These are phyloP conservation scores for Kwoniella dendrophila DNA, from an alignment of 768 basidiomycete species.

Conservation along the genomic window DNA sequence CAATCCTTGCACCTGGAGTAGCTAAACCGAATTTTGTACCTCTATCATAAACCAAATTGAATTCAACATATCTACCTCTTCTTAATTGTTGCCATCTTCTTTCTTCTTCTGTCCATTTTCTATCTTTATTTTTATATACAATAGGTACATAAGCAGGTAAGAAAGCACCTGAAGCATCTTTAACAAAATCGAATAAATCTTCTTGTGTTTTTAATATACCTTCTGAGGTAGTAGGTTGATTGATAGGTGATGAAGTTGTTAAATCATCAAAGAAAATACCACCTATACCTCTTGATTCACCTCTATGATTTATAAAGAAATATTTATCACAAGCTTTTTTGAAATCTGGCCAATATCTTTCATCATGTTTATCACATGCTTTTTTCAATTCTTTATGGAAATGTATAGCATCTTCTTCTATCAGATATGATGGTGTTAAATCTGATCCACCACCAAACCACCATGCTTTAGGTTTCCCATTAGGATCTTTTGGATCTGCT, in stretches of 20 bases:
- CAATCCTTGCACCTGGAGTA: constrained; percentile 82
- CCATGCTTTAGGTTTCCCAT: constrained; percentile 68
- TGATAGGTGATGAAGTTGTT: constrained; percentile 60
- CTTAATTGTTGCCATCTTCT: constrained; percentile 92
- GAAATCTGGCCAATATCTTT: constrained; percentile 71
- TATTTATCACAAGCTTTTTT: constrained; percentile 98
- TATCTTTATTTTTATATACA: constrained; percentile 63
- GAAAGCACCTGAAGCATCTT: constrained; percentile 75
- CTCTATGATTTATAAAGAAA: constrained; percentile 86
- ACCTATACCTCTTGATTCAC: constrained; percentile 83
- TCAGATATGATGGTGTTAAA: constrained; percentile 90
- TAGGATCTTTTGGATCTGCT: constrained; percentile 57
- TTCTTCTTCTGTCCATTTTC: constrained; percentile 60
- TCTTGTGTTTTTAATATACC: constrained; percentile 58
- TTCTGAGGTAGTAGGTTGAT: constrained; percentile 56
- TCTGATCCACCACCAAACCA: constrained; percentile 99
- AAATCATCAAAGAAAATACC: constrained; percentile 98
- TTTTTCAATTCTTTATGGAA: constrained; percentile 79
- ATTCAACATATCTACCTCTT: constrained; percentile 92
- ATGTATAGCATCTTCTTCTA: constrained; percentile 78
- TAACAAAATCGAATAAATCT: constrained; percentile 76
- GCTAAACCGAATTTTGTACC: constrained; percentile 84
- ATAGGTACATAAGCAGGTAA: constrained; percentile 89
- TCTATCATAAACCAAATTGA: constrained; percentile 82
- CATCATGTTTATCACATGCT: constrained; percentile 74